Conservation (phyloP, 2,329 filamentous ascomycete genomes). For the Nemania serpens region DNA sequence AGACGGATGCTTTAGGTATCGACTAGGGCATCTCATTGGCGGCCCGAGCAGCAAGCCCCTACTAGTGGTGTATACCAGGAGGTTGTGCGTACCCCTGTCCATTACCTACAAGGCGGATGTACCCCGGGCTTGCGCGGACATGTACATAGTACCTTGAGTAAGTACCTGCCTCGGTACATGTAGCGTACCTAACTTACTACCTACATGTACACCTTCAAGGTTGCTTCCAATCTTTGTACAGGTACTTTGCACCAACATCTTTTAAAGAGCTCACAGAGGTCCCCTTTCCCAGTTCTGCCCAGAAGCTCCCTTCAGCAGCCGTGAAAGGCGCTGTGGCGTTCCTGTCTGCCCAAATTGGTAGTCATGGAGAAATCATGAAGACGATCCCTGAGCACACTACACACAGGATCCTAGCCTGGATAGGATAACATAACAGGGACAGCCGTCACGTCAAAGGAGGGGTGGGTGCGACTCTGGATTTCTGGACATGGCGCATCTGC, state of each 20-base stretch:
- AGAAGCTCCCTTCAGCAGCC: neutral
- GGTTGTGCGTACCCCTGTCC: slow-evolving; percentile 2
- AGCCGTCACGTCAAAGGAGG: too few species aligned
- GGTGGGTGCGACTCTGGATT: too few species aligned
- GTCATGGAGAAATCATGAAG: neutral
- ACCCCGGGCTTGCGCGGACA: neutral
- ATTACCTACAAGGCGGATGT: neutral
- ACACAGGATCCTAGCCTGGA: too few species aligned
- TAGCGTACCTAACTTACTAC: neutral
- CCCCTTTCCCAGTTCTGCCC: neutral
- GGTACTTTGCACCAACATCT: neutral
- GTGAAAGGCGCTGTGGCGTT: neutral
- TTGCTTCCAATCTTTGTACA: neutral
- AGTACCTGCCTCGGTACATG: neutral
- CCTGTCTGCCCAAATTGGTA: slow-evolving; percentile 5
- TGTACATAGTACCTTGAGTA: neutral
- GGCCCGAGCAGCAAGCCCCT: slow-evolving; percentile 23
- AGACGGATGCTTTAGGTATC: slow-evolving; percentile 26
- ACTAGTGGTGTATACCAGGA: neutral
- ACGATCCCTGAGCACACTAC: neutral
- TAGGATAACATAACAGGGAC: too few species aligned
- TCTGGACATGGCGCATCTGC: too few species aligned
- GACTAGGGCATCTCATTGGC: slow-evolving; percentile 27
- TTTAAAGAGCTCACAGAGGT: neutral
- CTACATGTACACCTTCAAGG: neutral